A percentile compares a stretch with the other conserved stretches of the same genome.
Evolutionary conservation across 129 eudicot species (phyloP).

Genomic region (Flaveria sonorensis): DNA sequence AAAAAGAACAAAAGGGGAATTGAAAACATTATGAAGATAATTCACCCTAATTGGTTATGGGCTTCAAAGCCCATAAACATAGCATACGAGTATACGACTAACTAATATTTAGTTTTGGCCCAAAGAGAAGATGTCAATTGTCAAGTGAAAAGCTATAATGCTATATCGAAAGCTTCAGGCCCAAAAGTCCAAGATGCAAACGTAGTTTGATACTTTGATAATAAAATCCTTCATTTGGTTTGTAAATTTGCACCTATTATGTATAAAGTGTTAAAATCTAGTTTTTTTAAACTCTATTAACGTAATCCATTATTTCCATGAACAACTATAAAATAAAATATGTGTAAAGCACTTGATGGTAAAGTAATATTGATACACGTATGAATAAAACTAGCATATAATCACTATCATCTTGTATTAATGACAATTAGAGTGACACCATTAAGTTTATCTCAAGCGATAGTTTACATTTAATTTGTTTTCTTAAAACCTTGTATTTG

Average conservation of each 20-base stretch:
- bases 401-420: no score
- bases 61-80: not conserved
- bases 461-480: no score
- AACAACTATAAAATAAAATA: no score
- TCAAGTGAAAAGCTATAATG: not conserved
- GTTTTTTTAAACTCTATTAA: no score
- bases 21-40: not conserved
- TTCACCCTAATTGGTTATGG: not conserved
- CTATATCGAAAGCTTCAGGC: not conserved
- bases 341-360: no score
- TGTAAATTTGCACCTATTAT: not conserved
- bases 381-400: no score
- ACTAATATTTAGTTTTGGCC: not conserved
- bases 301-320: no score
- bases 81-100: not conserved
- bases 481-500: no score
- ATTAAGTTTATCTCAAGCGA: no score
- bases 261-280: not conserved
- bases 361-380: no score
- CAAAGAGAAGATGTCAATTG: not conserved
- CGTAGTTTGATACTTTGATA: not conserved
- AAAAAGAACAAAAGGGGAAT: not conserved
- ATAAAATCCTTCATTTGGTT: not conserved
- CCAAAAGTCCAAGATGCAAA: not conserved
- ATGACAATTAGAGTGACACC: no score